Percentiles rank a stretch among this genome's conserved stretches.
These are phyloP conservation scores for Cinchona pubescens DNA, from an alignment of 257 asterid species.

Conservation along the genomic window DNA sequence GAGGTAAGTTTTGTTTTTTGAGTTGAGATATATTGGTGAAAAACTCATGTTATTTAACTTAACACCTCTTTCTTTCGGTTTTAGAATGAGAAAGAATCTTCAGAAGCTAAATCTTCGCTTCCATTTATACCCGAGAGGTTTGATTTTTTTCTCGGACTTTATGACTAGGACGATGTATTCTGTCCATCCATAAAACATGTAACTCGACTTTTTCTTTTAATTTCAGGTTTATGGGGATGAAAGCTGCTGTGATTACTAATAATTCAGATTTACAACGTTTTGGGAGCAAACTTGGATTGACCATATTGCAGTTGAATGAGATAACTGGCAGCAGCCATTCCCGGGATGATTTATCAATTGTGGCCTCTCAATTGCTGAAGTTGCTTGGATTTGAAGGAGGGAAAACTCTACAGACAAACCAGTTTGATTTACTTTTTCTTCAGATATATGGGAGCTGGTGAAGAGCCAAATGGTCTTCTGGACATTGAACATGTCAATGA, in stretches of 20 bases:
- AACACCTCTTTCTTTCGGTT: conserved; percentile 1
- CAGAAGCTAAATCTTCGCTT: conserved; percentile 33
- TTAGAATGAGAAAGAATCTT: conserved; percentile 28
- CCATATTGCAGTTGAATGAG: conserved; percentile 40
- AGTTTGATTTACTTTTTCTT: conserved; percentile 63
- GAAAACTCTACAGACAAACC: conserved; percentile 37
- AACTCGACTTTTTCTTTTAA: conserved; percentile 7
- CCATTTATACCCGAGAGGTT: conserved; percentile 68
- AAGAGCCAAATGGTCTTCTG: conserved; percentile 32
- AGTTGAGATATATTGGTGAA: not conserved
- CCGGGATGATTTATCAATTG: conserved; percentile 18
- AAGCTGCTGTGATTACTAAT: conserved; percentile 60
- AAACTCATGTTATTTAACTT: not conserved
- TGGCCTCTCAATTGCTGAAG: conserved; percentile 51
- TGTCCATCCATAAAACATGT: not conserved
- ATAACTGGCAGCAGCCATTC: conserved; percentile 20
- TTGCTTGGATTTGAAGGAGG: conserved; percentile 81
- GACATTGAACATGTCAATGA: conserved; percentile 45
- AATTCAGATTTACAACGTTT: conserved; percentile 46
- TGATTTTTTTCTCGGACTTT: not conserved
- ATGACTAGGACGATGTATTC: not conserved
- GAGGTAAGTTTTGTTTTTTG: conserved; percentile 40
- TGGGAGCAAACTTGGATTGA: conserved; percentile 54
- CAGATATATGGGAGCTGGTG: conserved; percentile 57
- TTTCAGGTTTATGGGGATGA: conserved; percentile 89